Evolutionary conservation across 2,329 filamentous ascomycete species (phyloP), one percentile per base, ranked within the genome.

Genomic region (Coleophoma cylindrospora): DNA sequence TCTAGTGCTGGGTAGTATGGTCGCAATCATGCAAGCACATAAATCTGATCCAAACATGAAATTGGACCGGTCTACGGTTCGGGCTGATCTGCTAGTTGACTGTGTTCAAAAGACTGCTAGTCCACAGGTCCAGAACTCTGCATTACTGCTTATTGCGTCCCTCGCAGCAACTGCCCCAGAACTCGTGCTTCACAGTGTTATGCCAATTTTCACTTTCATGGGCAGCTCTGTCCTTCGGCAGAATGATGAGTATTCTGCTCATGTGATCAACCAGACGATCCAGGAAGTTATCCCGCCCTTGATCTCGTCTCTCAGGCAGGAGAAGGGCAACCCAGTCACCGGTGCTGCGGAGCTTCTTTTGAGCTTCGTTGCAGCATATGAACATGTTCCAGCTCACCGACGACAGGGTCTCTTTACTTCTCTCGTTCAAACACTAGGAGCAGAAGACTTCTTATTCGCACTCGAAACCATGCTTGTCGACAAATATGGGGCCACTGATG

Each of bases 201-300:
- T 99, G 94, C 94, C 94, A 12, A 92, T 99, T 47, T 99, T 99
- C 71, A 97, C 94, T 0, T 96, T 97, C 66, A 96, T 97, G 86
- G 91, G 92, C 40, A 87, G 86, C 40, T 96, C 89, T 3, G 86
- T 96, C 17, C 78, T 99, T 45, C 85, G 89, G 45, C 92, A 96
- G 70, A 90, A 89, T 60, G 95, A 99, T 61, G 92, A 97, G 60
- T 97, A 96, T 70, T 97, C 94, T 19, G 91, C 91, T 12, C 89
- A 96, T 66, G 92, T 99, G 33, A 92, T 96, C 51, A 90, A 95
- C 61, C 91, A 90, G 73, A 97, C 94, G 2, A 91, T 99, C 60
- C 89, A 91, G 54, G 87, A 92, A 60, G 91, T 99, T 19, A 89
- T 99, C 32, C 95, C 95, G 21, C 91, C 92, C 13, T 75, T 99